Conservation (phyloP, 1,284 basidiomycete species). For the Lentinula novae-zelandiae region DNA sequence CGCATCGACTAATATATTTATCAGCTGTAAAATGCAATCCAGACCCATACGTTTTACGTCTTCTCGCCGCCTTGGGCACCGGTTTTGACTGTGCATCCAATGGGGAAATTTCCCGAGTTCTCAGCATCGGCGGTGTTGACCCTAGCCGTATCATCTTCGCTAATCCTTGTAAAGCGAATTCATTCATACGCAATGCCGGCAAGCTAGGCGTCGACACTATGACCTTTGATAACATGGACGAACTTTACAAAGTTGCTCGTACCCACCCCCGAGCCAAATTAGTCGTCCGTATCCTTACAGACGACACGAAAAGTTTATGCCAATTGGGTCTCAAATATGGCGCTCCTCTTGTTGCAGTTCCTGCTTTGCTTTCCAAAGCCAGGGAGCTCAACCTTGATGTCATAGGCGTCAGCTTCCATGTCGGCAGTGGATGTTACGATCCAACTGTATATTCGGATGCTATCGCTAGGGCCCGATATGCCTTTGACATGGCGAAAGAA, state of each 20-base stretch:
- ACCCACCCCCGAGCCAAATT: slow-evolving; percentile 83
- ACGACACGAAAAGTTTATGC: slow-evolving; percentile 94
- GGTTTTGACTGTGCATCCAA: slow-evolving; percentile 99
- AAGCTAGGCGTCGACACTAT: slow-evolving; percentile 83
- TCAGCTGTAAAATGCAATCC: slow-evolving; percentile 96
- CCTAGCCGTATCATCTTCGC: slow-evolving; percentile 92
- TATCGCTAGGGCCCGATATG: slow-evolving; percentile 75
- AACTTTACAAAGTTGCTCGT: slow-evolving; percentile 92
- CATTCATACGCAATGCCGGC: slow-evolving; percentile 87
- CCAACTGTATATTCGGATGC: slow-evolving; percentile 89
- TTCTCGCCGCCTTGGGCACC: slow-evolving; percentile 85
- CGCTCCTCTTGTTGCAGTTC: slow-evolving; percentile 82
- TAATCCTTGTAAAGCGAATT: slow-evolving; percentile 97
- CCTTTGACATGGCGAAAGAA: slow-evolving; percentile 86
- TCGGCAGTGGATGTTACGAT: slow-evolving; percentile 96
- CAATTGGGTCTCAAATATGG: slow-evolving; percentile 97
- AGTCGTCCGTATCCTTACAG: slow-evolving; percentile 93
- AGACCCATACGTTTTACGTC: slow-evolving; percentile 88
- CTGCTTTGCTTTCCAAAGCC: slow-evolving; percentile 77
- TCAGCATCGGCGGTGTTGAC: slow-evolving; percentile 67
- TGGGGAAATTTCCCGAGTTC: slow-evolving; percentile 85
- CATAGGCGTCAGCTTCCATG: slow-evolving; percentile 96
- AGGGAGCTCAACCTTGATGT: slow-evolving; percentile 82
- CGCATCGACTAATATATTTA: slow-evolving; percentile 13
- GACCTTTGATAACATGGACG: slow-evolving; percentile 99